These are phyloP conservation scores for Suillus bovinus DNA, from an alignment of 768 basidiomycete genomes.

Conservation along the genomic window DNA sequence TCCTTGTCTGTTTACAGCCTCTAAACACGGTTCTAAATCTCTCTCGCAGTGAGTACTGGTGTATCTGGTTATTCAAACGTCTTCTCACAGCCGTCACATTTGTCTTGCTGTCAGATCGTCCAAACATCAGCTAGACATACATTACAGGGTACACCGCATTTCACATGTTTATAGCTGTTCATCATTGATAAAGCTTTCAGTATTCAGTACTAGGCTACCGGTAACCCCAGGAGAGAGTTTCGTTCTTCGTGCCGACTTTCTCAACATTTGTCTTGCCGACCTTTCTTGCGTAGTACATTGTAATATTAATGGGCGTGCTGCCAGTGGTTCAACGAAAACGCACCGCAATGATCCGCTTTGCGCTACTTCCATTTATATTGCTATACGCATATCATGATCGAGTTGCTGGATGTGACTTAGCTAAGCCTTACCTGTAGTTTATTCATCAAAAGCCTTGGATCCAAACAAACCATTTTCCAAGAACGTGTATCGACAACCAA, in stretches of 20 bases:
- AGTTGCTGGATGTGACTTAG: no score
- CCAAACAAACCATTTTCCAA: slow-evolving; percentile 2
- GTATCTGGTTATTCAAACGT: no score
- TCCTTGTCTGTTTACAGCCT: no score
- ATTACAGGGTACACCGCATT: not conserved
- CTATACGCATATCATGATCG: slow-evolving; percentile 44
- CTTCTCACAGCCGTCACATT: no score
- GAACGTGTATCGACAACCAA: not conserved
- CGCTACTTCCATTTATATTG: slow-evolving; percentile 50
- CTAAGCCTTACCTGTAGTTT: not conserved
- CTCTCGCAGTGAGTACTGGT: no score
- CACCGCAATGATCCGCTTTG: slow-evolving; percentile 38
- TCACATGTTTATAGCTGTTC: not conserved
- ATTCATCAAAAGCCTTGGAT: not conserved
- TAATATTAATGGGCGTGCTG: slow-evolving; percentile 51
- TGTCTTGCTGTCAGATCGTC: not conserved
- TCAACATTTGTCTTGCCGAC: slow-evolving; percentile 41
- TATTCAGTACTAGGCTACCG: not conserved
- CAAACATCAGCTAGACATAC: not conserved
- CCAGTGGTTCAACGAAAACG: slow-evolving; percentile 52
- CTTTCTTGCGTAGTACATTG: slow-evolving; percentile 47
- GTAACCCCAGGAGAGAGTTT: slow-evolving; percentile 8
- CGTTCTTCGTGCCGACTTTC: slow-evolving; percentile 30
- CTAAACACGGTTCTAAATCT: no score
- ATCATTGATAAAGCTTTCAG: not conserved